Base-by-base conservation (phyloP, 805 yeast genomes). In the Debaryomyces hansenii region DNA sequence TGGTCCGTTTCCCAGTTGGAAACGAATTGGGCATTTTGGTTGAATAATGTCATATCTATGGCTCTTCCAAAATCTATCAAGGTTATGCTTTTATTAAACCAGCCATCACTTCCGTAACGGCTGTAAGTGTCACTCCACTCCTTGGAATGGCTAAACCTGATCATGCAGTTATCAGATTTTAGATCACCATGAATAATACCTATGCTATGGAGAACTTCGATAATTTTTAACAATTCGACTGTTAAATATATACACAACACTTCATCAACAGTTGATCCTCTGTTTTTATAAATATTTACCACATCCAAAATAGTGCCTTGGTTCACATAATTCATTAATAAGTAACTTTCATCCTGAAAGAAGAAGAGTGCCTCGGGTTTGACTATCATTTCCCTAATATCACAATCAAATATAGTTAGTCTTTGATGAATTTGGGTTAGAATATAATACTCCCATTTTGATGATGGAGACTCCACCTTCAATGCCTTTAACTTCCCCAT, bases 141-240 rank as follows among this genome's bases (percentile, higher is more conserved):
- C n/a, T 49, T 50, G 4, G 46, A 28, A 4, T 52, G 55, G 0
- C 48, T 66, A 35, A 86, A 72, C 34, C 86, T 65, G 0, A 89
- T 58, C 95, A 90, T 86, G 52, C 94, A 87, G 59, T 90, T 90
- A 51, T 87, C 96, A 0, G 96, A 85, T 58, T 86, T 87, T 44
- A 90, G 63, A 60, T 90, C 96, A 1, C 96, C 95, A 66, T 90
- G 97, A 10, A 90, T 71, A 1, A 90, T 81, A 0, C 84, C 84
- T 12, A 77, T 63, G 0, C 64, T 61, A 58, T 90, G 97, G n/a
- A 91, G 63, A 2, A 69, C 62, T 42, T 82, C 83, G 5, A 89
- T 64, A 0, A 80, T 72, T 36, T 79, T 73, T 38, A 90, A 56
- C 9, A 91, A 59, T 58, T 90, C 90, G 8, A 81, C 66, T 0